Evolutionary conservation across 345 rosid genomes (phyloP).

Genomic region (Xanthoceras sorbifolium): DNA sequence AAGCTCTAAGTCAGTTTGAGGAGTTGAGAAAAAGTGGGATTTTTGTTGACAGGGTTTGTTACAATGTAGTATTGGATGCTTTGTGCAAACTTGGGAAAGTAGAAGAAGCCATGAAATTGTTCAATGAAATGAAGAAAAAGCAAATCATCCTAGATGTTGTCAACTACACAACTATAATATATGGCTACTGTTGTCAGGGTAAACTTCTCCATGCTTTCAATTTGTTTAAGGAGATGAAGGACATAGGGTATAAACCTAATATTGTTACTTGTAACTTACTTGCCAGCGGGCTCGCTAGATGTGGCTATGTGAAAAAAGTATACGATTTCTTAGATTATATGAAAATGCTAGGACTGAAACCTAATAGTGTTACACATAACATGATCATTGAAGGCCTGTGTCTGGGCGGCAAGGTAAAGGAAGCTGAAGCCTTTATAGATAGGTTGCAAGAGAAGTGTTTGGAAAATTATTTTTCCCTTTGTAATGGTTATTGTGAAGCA

Average conservation of each 20-base stretch:
- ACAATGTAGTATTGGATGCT: constrained; percentile 54
- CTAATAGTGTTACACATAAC: constrained; percentile 47
- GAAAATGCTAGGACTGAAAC: constrained; percentile 48
- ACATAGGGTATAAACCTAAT: constrained; percentile 50
- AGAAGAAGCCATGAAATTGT: constrained; percentile 52
- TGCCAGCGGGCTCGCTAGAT: constrained; percentile 51
- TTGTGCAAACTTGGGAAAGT: constrained; percentile 62
- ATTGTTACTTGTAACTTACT: constrained; percentile 55
- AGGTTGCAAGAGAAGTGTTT: constrained; percentile 40
- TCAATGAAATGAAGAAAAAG: constrained; percentile 59
- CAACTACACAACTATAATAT: constrained; percentile 72
- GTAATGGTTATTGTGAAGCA: constrained; percentile 62
- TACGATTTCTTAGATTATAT: constrained; percentile 35
- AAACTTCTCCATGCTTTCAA: constrained; percentile 47
- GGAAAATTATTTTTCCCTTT: constrained; percentile 52
- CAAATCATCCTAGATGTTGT: constrained; percentile 50
- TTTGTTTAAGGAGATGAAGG: constrained; percentile 55
- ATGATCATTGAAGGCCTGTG: constrained; percentile 72
- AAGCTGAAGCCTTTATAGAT: constrained; percentile 55
- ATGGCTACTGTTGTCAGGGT: constrained; percentile 63
- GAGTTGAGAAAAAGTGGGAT: constrained; percentile 40
- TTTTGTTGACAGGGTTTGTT: constrained; percentile 57
- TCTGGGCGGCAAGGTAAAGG: constrained; percentile 54
- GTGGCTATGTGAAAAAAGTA: constrained; percentile 45
- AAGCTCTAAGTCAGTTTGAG: constrained; percentile 41